Conservation (phyloP, 345 rosid species). For the Sisymbrium altissimum region DNA sequence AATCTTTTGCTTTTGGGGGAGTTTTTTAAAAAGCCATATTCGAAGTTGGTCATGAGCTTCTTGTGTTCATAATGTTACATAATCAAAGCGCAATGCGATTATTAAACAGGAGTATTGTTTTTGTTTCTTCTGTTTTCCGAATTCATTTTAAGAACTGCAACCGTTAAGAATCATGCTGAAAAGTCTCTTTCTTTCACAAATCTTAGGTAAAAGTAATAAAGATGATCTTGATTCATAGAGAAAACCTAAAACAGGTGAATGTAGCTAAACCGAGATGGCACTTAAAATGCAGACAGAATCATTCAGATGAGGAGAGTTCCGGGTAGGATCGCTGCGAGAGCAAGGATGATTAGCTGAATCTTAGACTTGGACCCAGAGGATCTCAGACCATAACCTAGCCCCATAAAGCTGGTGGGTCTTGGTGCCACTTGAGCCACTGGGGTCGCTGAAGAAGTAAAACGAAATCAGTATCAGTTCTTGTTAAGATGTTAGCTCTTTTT, state of each 20-base stretch:
- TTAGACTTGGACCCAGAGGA: slow-evolving; percentile 33
- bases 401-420: slow-evolving; percentile 43
- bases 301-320: slow-evolving; percentile 20
- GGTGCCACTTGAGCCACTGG: slow-evolving; percentile 46
- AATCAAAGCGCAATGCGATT: slow-evolving; percentile 4
- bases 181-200: background rate
- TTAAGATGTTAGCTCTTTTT: background rate
- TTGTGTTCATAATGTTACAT: slow-evolving; percentile 31
- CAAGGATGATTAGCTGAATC: slow-evolving; percentile 20
- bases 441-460: slow-evolving; percentile 38
- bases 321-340: slow-evolving; percentile 31
- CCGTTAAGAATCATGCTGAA: background rate
- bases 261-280: background rate
- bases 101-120: background rate
- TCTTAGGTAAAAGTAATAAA: background rate
- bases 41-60: background rate
- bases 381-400: slow-evolving; percentile 37
- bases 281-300: background rate
- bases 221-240: background rate
- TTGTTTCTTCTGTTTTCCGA: background rate
- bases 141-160: slow-evolving; percentile 4
- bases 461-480: background rate
- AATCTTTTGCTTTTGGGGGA: slow-evolving; percentile 6
- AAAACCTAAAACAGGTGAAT: background rate
- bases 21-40: background rate